phyloP scores from a whole-genome alignment of 1,284 basidiomycete genomes.

The Marasmius fiardii region DNA sequence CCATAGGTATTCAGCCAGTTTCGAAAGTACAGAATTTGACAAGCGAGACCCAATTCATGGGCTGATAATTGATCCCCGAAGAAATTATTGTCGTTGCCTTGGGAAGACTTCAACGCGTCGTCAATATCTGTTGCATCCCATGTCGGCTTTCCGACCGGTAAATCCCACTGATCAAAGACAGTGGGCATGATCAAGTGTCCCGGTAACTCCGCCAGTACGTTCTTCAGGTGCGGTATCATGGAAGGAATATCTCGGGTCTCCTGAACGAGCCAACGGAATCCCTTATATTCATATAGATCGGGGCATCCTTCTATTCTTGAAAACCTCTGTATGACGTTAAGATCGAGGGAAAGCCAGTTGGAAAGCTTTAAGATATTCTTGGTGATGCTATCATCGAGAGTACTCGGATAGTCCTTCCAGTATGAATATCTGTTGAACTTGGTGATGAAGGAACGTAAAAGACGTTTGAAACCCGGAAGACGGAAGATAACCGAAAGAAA shows the following conservation, averaged over 20 bases:
- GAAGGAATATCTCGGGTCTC: background rate
- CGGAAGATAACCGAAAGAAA: background rate
- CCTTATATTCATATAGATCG: background rate
- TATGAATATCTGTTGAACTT: background rate
- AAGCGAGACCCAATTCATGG: too few species aligned
- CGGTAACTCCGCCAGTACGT: background rate
- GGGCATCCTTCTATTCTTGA: background rate
- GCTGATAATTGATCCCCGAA: too few species aligned
- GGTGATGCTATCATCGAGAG: too few species aligned
- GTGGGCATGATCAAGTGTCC: background rate
- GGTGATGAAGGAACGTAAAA: background rate
- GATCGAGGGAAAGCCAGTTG: background rate
- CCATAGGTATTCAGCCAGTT: too few species aligned
- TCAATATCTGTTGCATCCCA: too few species aligned
- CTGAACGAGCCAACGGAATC: background rate
- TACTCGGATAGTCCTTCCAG: too few species aligned
- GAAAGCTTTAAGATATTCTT: background rate
- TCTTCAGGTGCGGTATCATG: background rate
- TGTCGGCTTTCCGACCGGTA: too few species aligned
- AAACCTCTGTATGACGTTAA: background rate
- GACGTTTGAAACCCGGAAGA: too few species aligned
- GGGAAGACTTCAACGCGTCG: too few species aligned
- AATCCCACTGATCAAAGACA: background rate
- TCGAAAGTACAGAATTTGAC: too few species aligned
- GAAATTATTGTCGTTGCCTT: too few species aligned